Conservation (phyloP, 306 rosid species). For the apple (Malus domestica) region DNA sequence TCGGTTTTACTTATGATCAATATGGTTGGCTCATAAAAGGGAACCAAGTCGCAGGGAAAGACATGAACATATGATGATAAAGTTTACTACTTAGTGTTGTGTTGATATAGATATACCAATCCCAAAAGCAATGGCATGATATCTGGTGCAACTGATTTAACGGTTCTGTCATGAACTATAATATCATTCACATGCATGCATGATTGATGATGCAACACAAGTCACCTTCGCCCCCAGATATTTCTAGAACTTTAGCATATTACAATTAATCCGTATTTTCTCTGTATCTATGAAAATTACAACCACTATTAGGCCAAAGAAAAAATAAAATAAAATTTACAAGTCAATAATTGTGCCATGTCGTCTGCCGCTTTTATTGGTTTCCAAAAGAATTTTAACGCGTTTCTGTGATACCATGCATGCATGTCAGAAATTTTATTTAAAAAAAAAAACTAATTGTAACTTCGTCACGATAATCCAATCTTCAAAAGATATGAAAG, state of each 20-base stretch:
- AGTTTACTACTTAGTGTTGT: no score
- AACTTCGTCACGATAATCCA: no score
- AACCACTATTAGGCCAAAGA: not conserved
- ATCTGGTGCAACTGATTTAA: conserved; percentile 10
- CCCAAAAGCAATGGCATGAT: conserved; percentile 15
- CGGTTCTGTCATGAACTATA: not conserved
- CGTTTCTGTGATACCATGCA: not conserved
- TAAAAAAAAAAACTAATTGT: accelerated
- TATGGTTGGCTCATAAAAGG: no score
- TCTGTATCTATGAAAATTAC: not conserved
- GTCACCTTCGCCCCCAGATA: conserved; percentile 16
- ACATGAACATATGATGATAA: no score
- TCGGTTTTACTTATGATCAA: no score
- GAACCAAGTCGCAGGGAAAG: no score
- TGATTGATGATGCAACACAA: not conserved
- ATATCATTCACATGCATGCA: conserved; percentile 13
- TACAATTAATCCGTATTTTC: not conserved
- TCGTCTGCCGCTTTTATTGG: conserved; percentile 45
- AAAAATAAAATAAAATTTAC: not conserved
- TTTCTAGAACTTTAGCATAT: not conserved
- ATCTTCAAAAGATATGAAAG: no score
- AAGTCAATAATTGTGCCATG: conserved; percentile 28
- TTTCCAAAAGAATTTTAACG: not conserved
- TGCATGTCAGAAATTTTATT: no score
- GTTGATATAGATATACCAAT: not conserved